Evolutionary conservation across 2,329 filamentous ascomycete species (phyloP), one percentile per base, ranked within the genome.

Genomic region (Dichotomopilus funicola): DNA sequence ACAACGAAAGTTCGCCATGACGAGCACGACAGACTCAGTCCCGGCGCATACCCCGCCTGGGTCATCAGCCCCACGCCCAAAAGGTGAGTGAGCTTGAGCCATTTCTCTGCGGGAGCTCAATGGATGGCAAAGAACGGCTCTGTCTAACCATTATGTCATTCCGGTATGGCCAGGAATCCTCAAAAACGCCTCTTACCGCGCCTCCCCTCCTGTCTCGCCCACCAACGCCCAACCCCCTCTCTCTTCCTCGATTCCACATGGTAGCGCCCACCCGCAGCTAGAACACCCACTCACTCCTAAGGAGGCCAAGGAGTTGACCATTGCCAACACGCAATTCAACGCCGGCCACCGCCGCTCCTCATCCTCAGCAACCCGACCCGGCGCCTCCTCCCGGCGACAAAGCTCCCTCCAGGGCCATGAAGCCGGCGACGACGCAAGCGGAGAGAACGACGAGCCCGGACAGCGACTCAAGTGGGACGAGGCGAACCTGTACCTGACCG

Each of bases 401-500:
- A 72, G 72, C 58, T 73, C 71, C 57, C 73, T 73, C 59, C 72
- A 75, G 57, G 70, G 73, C 49, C 75, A 68, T 52, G 70, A 74
- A 58, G 74, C 76, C 37, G 2, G 6, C 19, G 7, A 8, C 6
- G 13, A 13, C 6, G 40, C 6, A 5, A 71, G 75, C 42, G 71
- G 75, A 45, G 76, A 80, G 41, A 70, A 77, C n/a, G 71, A 75
- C 46, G 76, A 80, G 43, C 70, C 76, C 13, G 80, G 83, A 50
- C 87, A 88, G 60, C 86, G 91, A 60, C 79, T 99, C 63, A 96
- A 96, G 75, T 99, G 94, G 94, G 94, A 99, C 71, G 94, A 99
- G 76, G 94, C 89, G 46, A 99, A 99, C 69, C 81, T 99, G 36
- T 99, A 96, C 73, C 81, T 99, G 52, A 94, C 94, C 6, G 94